Base-by-base conservation (phyloP, 352 stramenopile species). In the Globisporangium paddicum region DNA sequence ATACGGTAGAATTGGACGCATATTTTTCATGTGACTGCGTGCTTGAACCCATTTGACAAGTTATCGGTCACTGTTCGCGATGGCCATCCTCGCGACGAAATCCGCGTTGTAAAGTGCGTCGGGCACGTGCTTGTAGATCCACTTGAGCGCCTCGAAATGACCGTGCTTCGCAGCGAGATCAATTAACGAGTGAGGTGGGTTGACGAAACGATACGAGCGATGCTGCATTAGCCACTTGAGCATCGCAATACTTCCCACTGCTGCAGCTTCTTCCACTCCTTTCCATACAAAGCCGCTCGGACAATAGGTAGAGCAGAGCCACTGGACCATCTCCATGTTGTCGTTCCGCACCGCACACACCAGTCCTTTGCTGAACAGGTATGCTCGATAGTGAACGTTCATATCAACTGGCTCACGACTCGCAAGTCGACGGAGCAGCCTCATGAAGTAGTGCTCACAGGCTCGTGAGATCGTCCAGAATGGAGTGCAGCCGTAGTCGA, bases 271-370 rank as follows among this genome's bases (percentile, higher is more conserved):
- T 32, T 50, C 44, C 1, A 34, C 23, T 5, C 23, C 44, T 30
- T 19, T 32, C 23, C 44, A 34, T 23, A n/a, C 44, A 9, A 34
- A 50, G 44, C 26, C 44, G 18, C 10, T 34, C 18, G 44, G 26
- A 19, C 10, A 34, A 8, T 50, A 50, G 13, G 7, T 3, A 19
- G 2, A 32, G 44, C 44, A 28, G 23, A 50, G 44, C 44, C 44
- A 50, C 44, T 50, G 23, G 23, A 50, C 44, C 44, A 50, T 50
- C 44, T 32, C 23, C 44, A 34, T 34, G 23, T 50, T 50, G 3
- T n/a, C 44, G 23, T 50, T 50, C 44, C 11, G 11, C n/a, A 50
- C 42, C 1, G 42, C 42, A 6, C 30, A 10, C 19, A 18, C 9
- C 19, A 48, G 19, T 48, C 16, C 42, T 11, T 48, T 21, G 42